Conservation (phyloP, 2,329 filamentous ascomycete species). For the Cucurbitaria berberidis region DNA sequence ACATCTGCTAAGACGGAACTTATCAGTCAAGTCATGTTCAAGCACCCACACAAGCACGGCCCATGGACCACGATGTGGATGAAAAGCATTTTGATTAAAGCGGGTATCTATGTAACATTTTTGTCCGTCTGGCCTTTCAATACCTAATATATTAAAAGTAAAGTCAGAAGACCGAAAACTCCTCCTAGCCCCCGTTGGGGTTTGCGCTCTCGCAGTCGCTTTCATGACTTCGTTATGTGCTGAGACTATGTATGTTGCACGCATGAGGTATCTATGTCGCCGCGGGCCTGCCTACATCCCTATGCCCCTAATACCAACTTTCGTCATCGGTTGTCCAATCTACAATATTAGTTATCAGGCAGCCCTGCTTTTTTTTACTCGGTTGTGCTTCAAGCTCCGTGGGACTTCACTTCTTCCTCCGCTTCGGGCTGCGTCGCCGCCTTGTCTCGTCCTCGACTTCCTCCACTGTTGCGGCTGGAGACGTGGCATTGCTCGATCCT, state of each 20-base stretch:
- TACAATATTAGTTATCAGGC: too few species aligned
- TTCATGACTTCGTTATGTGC: slow-evolving; percentile 2
- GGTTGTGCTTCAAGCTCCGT: too few species aligned
- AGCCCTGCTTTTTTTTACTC: too few species aligned
- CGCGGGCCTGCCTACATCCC: neutral
- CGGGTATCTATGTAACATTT: neutral
- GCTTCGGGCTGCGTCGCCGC: slow-evolving; percentile 33
- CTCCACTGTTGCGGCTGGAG: slow-evolving; percentile 46
- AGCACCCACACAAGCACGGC: too few species aligned
- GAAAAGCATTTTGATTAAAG: too few species aligned
- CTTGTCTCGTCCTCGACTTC: slow-evolving; percentile 44
- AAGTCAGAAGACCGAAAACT: neutral
- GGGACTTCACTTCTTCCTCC: slow-evolving; percentile 33
- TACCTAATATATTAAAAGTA: neutral
- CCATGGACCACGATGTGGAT: too few species aligned
- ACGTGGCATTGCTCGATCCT: slow-evolving; percentile 47
- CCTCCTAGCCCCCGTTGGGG: too few species aligned
- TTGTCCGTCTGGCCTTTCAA: neutral
- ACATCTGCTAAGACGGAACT: too few species aligned
- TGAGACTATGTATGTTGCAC: neutral
- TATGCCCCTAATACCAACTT: neutral
- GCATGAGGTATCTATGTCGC: neutral
- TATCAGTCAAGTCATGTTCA: too few species aligned
- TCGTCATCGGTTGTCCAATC: too few species aligned
- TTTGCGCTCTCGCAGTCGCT: neutral